These are phyloP conservation scores for Coemansia sp. DNA, from an alignment of 192 early-diverging fungal genomes.

Conservation along the genomic window DNA sequence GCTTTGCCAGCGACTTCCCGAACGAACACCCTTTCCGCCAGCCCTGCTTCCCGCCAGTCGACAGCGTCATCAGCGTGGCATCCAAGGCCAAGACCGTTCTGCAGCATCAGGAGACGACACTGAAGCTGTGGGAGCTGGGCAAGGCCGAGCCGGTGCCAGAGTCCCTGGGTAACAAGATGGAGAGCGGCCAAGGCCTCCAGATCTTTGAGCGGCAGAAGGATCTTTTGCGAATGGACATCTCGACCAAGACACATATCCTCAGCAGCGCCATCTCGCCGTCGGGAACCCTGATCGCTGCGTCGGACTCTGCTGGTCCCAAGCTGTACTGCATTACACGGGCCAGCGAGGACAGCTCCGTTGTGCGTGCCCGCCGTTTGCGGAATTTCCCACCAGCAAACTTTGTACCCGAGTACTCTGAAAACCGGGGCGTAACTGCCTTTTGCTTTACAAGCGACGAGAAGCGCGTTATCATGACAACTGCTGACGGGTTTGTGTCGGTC, in stretches of 20 bases:
- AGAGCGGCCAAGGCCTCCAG: slow-evolving; percentile 51
- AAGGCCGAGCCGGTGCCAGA: slow-evolving; percentile 49
- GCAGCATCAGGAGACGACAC: slow-evolving; percentile 61
- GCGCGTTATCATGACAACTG: slow-evolving; percentile 73
- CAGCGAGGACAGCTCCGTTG: slow-evolving; percentile 17
- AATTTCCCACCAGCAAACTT: slow-evolving; percentile 50
- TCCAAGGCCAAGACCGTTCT: slow-evolving; percentile 63
- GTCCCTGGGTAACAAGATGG: slow-evolving; percentile 30
- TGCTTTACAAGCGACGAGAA: slow-evolving; percentile 78
- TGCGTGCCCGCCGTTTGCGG: slow-evolving; percentile 35
- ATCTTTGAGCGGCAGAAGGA: slow-evolving; percentile 66
- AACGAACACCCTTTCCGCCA: slow-evolving; percentile 62
- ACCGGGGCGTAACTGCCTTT: slow-evolving; percentile 67
- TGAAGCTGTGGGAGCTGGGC: slow-evolving; percentile 86
- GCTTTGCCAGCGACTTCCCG: slow-evolving; percentile 61
- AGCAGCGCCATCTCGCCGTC: slow-evolving; percentile 76
- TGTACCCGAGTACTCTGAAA: slow-evolving; percentile 43
- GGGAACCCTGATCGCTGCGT: slow-evolving; percentile 79
- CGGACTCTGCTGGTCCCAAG: slow-evolving; percentile 70
- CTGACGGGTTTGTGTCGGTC: slow-evolving; percentile 72
- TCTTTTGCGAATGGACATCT: slow-evolving; percentile 76
- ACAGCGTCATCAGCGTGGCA: slow-evolving; percentile 60
- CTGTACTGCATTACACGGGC: slow-evolving; percentile 58
- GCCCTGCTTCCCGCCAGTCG: slow-evolving; percentile 65
- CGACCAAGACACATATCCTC: slow-evolving; percentile 66